Base-by-base conservation (phyloP, 1,139 yeast genomes). In the Hanseniaspora sp. region DNA sequence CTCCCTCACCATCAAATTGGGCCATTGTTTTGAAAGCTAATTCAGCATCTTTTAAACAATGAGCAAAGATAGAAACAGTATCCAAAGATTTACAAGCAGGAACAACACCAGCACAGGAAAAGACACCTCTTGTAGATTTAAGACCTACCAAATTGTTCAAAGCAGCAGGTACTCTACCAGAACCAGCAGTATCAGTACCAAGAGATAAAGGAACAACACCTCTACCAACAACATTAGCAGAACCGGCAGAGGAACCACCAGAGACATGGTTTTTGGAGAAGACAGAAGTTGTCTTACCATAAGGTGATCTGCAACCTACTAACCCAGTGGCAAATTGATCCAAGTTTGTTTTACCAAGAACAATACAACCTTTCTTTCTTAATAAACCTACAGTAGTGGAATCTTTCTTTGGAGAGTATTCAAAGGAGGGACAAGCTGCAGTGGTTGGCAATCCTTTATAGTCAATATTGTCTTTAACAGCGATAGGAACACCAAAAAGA, bases 121-220 rank as follows among this genome's bases (percentile, higher is more conserved):
- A 81, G 0, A 80, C 80, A 46, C 97, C 98, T 59, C 82, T 80
- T 2, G 96, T 82, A 37, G 98, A 97, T 67, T 92, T 92, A 58
- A 92, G 76, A 13, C 97, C 97, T 59, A 92, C 76, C 62, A 92
- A 70, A 67, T 90, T 90, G 74, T 92, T 92, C 61, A 90, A 75
- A 29, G 88, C 92, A n/a, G 97, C 97, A 30, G 98, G 98, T 34
- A 92, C 97, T 64, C 97, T 77, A 48, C 96, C 96, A 12, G 95
- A 86, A 29, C 98, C 98, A n/a, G 97, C 97, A 46, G 98, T 92
- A 66, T 92, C 98, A 7, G 97, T 90, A 51, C 97, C 97, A 61
- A 92, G 74, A 2, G 96, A 75, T 53, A 90, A 63, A 31, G 97
- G 96, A 17, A 86, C 96, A 55, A 83, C 74, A 55, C 97, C 97